Base-by-base conservation (phyloP, 768 basidiomycete genomes). In the Mycena indigotica region DNA sequence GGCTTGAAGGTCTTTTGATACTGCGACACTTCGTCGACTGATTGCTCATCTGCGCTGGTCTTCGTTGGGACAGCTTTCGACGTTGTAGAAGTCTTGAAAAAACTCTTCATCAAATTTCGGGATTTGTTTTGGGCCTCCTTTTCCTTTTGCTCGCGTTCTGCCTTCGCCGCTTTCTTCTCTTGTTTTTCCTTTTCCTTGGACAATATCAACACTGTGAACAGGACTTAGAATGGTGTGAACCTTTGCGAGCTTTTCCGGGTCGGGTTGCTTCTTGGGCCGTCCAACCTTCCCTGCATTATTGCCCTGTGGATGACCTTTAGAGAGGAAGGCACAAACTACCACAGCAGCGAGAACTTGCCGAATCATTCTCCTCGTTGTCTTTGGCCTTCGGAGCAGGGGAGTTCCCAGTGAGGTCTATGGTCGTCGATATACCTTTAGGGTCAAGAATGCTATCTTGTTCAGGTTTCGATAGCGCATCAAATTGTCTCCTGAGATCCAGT, bases 1-100 rank as follows among this genome's bases (percentile, higher is more conserved):
- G 92, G 87, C 64, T 83, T 87, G 77, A 97, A 97, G 1, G 79
- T 77, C 64, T 75, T 83, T 53, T 87, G 81, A 64, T 92, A 96
- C 45, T 94, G 89, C 16, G 82, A 82, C 2, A 70, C 61, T 28
- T 66, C 68, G 5, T 65, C 68, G 4, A 77, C 77, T 45, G 83
- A 56, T 17, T 60, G 65, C 61, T 59, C 38, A 60, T 65, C 39
- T 65, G 65, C 45, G 56, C 58, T 52, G 61, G 53, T 35, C 48
- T 69, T 67, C 16, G 71, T 58, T 29, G 72, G 59, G 19, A 65
- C 60, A 30, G 59, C 39, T n/a, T 67, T 60, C 15, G 72, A 41
- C n/a, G 70, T 53, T 63, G 83, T 84, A 8, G 82, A 69, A 67
- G 90, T 91, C 28, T 80, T 77, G 69, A 95, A 92, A 75, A 93